Base-by-base conservation (phyloP, 2,329 filamentous ascomycete genomes). In the Botrytis sinoallii region DNA sequence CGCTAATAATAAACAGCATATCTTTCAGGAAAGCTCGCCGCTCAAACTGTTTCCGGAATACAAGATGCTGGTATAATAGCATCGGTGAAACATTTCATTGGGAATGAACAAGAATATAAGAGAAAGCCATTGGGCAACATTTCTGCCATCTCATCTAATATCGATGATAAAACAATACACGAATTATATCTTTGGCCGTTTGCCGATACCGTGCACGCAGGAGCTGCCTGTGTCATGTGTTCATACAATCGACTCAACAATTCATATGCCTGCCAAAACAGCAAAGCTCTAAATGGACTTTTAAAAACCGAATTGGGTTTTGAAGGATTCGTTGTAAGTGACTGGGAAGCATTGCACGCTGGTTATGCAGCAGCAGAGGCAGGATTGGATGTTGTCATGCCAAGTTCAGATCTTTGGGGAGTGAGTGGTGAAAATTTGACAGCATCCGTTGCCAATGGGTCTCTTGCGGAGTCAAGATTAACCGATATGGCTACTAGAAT, bases 151-250 rank as follows among this genome's bases (percentile, higher is more conserved):
- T 93, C 90, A 5, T 89, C 90, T 74, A 95, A 96, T 78, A 90
- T 97, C 52, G 92, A 93, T 74, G 92, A 93, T 7, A 87, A 91
- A 52, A 90, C 91, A 0, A 80, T 93, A 76, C 92, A 94, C 78
- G 92, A 94, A 81, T 83, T 97, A 1, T 97, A 97, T 79, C 86
- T 91, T 0, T 97, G 93, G 93, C 94, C 94, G 0, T 97, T 97
- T 81, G 91, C 89, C 12, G 92, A 96, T 77, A 91, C 90, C 18
- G 85, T 97, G n/a, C 88, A 88, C 72, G 92, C 91, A 5, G 93
- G 93, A 29, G 92, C 94, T 0, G 92, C 88, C 0, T 89, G 88
- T 9, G 87, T 95, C 66, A 97, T 97, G 94, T 96, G 93, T 79
- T 90, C 91, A 0, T 97, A 97, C 78, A 91, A 93, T 75, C 87